Evolutionary conservation across 768 basidiomycete species (phyloP).

Genomic region (Pilatotrama ljubarskyi): DNA sequence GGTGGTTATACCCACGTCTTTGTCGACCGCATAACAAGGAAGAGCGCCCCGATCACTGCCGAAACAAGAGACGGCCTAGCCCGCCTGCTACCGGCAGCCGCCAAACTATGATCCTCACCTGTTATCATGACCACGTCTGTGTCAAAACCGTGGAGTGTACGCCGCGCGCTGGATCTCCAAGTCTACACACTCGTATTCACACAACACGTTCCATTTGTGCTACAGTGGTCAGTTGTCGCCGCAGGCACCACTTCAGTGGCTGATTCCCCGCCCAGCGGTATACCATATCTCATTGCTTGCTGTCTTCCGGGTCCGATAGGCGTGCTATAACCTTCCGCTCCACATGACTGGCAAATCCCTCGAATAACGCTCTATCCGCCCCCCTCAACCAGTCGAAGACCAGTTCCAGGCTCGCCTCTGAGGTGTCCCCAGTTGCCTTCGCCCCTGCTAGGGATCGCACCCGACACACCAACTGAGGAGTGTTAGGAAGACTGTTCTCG

Average conservation of each 20-base stretch:
- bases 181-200: too few species aligned
- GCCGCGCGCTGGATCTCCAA: too few species aligned
- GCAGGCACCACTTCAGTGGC: too few species aligned
- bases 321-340: slow-evolving; percentile 23
- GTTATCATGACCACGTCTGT: background rate
- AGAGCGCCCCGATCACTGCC: slow-evolving; percentile 49
- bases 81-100: slow-evolving; percentile 31
- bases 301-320: background rate
- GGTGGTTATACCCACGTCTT: slow-evolving; percentile 83
- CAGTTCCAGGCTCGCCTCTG: slow-evolving; percentile 25
- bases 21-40: slow-evolving; percentile 60
- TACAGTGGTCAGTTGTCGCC: too few species aligned
- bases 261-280: too few species aligned
- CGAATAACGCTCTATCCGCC: slow-evolving; percentile 54
- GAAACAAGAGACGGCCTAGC: slow-evolving; percentile 48
- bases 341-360: slow-evolving; percentile 69
- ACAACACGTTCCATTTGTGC: too few species aligned
- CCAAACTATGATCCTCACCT: slow-evolving; percentile 8
- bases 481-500: background rate
- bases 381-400: slow-evolving; percentile 68
- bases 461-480: slow-evolving; percentile 24
- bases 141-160: too few species aligned
- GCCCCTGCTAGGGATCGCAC: slow-evolving; percentile 23
- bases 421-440: slow-evolving; percentile 9
- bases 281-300: too few species aligned